phyloP scores from a whole-genome alignment of 331 rosid genomes.

The Arachis monticola region DNA sequence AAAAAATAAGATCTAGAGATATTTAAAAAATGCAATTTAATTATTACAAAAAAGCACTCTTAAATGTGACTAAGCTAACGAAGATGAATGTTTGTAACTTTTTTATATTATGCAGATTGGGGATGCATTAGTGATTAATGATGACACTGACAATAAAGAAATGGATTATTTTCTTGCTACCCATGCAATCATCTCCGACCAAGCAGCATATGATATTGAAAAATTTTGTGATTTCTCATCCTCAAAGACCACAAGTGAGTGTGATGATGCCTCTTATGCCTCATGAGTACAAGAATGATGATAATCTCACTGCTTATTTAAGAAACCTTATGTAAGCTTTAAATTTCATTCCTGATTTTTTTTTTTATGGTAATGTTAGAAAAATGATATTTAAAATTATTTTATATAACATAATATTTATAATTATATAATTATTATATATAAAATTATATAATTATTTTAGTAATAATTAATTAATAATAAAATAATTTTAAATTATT shows the following conservation, averaged over 20 bases:
- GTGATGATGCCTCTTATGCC: slow-evolving; percentile 43
- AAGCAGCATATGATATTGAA: slow-evolving; percentile 32
- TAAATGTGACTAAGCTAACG: slow-evolving; percentile 1
- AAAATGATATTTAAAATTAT: too few relatives aligned
- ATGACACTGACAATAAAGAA: slow-evolving; percentile 63
- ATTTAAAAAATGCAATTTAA: neutral
- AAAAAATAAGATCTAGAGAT: neutral
- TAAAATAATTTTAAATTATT: too few relatives aligned
- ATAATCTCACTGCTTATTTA: slow-evolving; percentile 53
- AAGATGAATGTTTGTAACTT: neutral
- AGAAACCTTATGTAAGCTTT: slow-evolving; percentile 56
- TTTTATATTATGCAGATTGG: slow-evolving; percentile 63
- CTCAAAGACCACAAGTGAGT: neutral
- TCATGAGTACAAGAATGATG: slow-evolving; percentile 44
- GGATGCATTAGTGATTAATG: slow-evolving; percentile 73
- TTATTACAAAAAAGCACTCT: slow-evolving; percentile 1
- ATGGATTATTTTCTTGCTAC: slow-evolving; percentile 65
- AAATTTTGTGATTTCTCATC: slow-evolving; percentile 58
- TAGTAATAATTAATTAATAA: too few relatives aligned
- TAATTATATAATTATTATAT: too few relatives aligned
- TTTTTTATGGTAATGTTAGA: too few relatives aligned
- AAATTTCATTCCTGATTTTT: neutral
- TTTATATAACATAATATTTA: too few relatives aligned
- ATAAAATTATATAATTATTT: too few relatives aligned
- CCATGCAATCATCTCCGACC: slow-evolving; percentile 69